Percentiles rank a stretch among this genome's conserved stretches.
Conservation (phyloP, 805 yeast species). For the Teunomyces cretensis region DNA sequence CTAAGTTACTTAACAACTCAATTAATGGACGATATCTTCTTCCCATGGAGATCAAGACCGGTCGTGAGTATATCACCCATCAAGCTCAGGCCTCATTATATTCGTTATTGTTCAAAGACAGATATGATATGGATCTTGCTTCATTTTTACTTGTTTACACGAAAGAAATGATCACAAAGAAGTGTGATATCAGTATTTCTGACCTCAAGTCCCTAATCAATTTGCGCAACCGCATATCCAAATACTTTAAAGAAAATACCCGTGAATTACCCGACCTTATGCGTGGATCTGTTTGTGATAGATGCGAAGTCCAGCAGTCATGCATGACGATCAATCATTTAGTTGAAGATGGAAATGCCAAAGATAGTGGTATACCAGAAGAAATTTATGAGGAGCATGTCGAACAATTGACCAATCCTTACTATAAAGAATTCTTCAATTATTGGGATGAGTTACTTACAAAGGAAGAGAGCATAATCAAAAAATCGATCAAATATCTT, state of each 20-base stretch:
- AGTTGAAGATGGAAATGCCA: slow-evolving; percentile 56
- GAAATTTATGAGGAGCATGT: slow-evolving; percentile 52
- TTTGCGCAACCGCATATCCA: slow-evolving; percentile 69
- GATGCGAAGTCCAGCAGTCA: slow-evolving; percentile 52
- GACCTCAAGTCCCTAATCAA: slow-evolving; percentile 71
- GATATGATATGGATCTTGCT: slow-evolving; percentile 68
- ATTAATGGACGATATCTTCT: slow-evolving; percentile 48
- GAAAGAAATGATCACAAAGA: slow-evolving; percentile 52
- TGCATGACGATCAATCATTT: slow-evolving; percentile 70
- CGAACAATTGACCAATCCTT: slow-evolving; percentile 42
- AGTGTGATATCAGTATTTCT: slow-evolving; percentile 49
- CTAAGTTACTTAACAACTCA: slow-evolving; percentile 28
- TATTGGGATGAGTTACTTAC: slow-evolving; percentile 75
- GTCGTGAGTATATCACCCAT: slow-evolving; percentile 64
- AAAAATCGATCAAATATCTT: slow-evolving; percentile 56
- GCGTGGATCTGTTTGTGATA: slow-evolving; percentile 55
- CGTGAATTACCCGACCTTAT: slow-evolving; percentile 55
- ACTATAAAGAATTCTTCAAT: slow-evolving; percentile 55
- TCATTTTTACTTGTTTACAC: slow-evolving; percentile 76
- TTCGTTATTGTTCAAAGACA: slow-evolving; percentile 72
- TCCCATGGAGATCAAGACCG: slow-evolving; percentile 92
- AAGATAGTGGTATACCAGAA: slow-evolving; percentile 50
- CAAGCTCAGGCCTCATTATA: slow-evolving; percentile 86
- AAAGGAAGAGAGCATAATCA: slow-evolving; percentile 65
- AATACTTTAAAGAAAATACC: slow-evolving; percentile 50